phyloP scores from a whole-genome alignment of 2,329 filamentous ascomycete genomes.

The Fusarium sp. region DNA sequence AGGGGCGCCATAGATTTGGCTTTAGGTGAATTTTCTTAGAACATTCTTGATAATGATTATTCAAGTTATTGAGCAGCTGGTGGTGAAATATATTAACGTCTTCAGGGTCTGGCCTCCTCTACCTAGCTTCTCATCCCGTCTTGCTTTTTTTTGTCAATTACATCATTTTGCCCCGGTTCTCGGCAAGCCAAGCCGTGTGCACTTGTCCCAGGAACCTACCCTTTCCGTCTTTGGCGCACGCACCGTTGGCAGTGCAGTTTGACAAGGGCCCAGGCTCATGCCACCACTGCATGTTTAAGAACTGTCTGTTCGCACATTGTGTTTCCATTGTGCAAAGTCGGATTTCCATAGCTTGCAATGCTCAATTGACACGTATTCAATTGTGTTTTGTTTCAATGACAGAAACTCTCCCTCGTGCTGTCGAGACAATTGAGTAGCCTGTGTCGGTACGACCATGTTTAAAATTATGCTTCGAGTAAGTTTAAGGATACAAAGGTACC shows the following conservation, averaged over 20 bases:
- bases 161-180: constrained; percentile 22
- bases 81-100: neutral
- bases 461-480: neutral
- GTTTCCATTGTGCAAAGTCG: neutral
- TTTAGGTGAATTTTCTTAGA: neutral
- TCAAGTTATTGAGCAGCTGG: neutral
- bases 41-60: neutral
- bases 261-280: constrained; percentile 10
- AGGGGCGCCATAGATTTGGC: neutral
- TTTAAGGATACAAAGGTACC: neutral
- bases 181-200: constrained; percentile 4
- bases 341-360: neutral
- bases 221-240: constrained; percentile 12
- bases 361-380: neutral
- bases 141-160: constrained; percentile 32
- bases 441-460: neutral
- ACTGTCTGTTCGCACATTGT: neutral
- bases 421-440: neutral
- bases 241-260: constrained; percentile 21
- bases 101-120: constrained; percentile 20
- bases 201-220: constrained; percentile 3
- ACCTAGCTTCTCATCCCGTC: neutral
- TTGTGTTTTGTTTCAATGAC: neutral
- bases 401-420: neutral
- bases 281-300: neutral